A percentile compares a stretch with the other conserved stretches of the same genome.
Conservation (phyloP, 495 filamentous ascomycete species). For the Trichoderma erinaceum region DNA sequence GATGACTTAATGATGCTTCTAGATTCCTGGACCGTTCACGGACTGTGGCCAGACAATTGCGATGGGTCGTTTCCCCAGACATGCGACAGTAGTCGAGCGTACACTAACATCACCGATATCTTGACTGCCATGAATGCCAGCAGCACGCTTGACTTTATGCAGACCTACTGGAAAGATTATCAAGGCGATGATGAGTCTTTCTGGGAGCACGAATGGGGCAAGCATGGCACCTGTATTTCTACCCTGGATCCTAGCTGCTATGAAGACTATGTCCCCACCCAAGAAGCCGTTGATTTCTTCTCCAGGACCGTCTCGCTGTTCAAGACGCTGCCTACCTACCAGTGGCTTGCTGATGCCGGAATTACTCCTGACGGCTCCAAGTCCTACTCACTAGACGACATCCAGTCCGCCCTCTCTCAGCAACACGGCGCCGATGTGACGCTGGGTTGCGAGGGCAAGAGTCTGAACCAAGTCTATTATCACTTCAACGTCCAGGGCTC, state of each 20-base stretch:
- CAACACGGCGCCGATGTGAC: conserved; percentile 56
- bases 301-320: conserved; percentile 49
- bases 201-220: conserved; percentile 80
- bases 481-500: conserved; percentile 67
- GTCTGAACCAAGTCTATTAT: conserved; percentile 72
- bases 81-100: conserved; percentile 57
- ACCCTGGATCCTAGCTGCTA: conserved; percentile 70
- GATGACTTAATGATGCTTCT: neutral
- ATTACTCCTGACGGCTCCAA: conserved; percentile 54
- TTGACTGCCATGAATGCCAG: conserved; percentile 19
- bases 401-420: conserved; percentile 52
- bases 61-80: conserved; percentile 65
- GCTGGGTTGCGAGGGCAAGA: conserved; percentile 51
- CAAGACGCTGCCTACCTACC: conserved; percentile 41
- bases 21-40: conserved; percentile 79
- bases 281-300: conserved; percentile 54
- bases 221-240: conserved; percentile 66
- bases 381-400: conserved; percentile 56
- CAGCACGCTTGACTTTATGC: conserved; percentile 58
- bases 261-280: conserved; percentile 44
- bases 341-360: conserved; percentile 55
- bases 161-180: conserved; percentile 60
- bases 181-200: conserved; percentile 53
- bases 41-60: conserved; percentile 79
- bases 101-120: conserved; percentile 57